These are phyloP conservation scores for Lodderomyces oxycetoniae DNA, from an alignment of 1,139 yeast species.

Conservation along the genomic window DNA sequence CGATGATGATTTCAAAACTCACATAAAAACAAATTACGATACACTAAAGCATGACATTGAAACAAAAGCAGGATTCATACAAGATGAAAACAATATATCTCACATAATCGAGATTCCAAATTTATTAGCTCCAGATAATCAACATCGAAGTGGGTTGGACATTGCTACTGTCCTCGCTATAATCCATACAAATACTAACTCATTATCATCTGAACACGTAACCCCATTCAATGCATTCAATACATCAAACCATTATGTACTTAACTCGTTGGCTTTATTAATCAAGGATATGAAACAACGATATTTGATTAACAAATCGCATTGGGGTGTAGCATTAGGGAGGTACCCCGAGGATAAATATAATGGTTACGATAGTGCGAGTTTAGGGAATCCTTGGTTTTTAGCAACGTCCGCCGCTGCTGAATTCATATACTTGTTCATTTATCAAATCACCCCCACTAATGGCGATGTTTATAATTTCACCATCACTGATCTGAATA, in stretches of 20 bases:
- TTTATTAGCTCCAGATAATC: constrained; percentile 26
- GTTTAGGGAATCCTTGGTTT: constrained; percentile 95
- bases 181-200: constrained; percentile 49
- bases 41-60: not conserved
- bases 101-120: constrained; percentile 69
- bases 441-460: constrained; percentile 22
- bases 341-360: constrained; percentile 92
- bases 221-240: constrained; percentile 34
- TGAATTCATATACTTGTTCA: constrained; percentile 45
- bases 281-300: constrained; percentile 64
- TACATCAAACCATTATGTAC: constrained; percentile 48
- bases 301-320: constrained; percentile 68
- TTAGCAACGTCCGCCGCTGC: constrained; percentile 80
- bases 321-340: constrained; percentile 71
- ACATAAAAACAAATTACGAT: constrained; percentile 17
- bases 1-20: constrained; percentile 8
- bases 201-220: constrained; percentile 11
- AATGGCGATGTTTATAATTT: constrained; percentile 22
- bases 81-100: constrained; percentile 28
- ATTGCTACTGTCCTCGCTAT: constrained; percentile 73
- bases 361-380: constrained; percentile 60
- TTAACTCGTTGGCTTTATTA: constrained; percentile 56
- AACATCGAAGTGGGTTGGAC: constrained; percentile 68
- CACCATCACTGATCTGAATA: constrained; percentile 21
- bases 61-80: constrained; percentile 17